phyloP scores from a whole-genome alignment of 257 asterid genomes.

The Parsonsia alboflavescens region DNA sequence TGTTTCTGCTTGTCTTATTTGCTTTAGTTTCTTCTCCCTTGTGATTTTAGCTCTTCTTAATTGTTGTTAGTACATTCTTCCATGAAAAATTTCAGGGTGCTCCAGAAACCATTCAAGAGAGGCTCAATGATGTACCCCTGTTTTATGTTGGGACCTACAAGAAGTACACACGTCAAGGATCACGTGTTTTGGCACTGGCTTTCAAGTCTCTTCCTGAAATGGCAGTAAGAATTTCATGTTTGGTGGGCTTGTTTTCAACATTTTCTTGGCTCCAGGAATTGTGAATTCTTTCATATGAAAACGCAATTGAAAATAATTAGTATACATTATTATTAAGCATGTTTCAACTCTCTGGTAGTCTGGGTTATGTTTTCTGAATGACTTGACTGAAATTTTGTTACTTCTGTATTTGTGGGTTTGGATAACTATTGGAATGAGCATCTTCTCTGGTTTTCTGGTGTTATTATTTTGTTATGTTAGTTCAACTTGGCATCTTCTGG shows the following conservation, averaged over 20 bases:
- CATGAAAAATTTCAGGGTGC: conserved; percentile 68
- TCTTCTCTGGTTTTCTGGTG: background rate
- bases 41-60: background rate
- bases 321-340: background rate
- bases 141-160: conserved; percentile 72
- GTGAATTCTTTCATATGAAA: too few species aligned
- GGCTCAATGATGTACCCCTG: conserved; percentile 79
- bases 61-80: background rate
- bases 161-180: conserved; percentile 96
- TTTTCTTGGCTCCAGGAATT: background rate
- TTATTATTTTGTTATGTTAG: background rate
- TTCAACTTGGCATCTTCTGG: background rate
- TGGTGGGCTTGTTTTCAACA: background rate
- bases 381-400: background rate
- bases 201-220: conserved; percentile 87
- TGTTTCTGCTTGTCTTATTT: too few species aligned
- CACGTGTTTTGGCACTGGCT: conserved; percentile 95
- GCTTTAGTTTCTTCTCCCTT: background rate
- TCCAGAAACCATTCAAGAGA: conserved; percentile 96
- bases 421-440: background rate
- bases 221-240: conserved; percentile 58
- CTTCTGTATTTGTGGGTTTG: background rate
- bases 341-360: background rate
- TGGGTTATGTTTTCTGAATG: background rate
- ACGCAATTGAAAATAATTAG: background rate